phyloP scores from a whole-genome alignment of 768 basidiomycete species.

The Exidia glandulosa region DNA sequence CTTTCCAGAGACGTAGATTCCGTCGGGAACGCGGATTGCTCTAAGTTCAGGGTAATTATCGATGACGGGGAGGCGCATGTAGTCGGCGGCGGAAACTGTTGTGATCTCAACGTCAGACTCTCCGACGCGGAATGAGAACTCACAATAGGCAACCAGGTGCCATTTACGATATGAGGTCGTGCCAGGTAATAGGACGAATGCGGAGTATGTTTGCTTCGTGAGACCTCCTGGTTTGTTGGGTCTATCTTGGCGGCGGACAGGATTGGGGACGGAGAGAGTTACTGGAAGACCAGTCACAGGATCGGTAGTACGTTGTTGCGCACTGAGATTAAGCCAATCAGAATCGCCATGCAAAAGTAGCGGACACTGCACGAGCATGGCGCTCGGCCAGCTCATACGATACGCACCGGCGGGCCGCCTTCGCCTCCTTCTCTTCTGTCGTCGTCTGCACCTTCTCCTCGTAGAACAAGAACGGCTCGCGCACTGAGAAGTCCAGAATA shows the following conservation, averaged over 20 bases:
- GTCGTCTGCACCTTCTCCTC: slow-evolving; percentile 77
- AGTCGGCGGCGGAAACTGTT: slow-evolving; percentile 44
- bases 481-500: not conserved
- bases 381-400: not conserved
- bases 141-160: slow-evolving; percentile 80
- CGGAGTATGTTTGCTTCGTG: slow-evolving; percentile 79
- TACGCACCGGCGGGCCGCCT: slow-evolving; percentile 62
- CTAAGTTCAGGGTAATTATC: slow-evolving; percentile 68
- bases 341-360: slow-evolving; percentile 19
- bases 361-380: slow-evolving; percentile 49
- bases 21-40: slow-evolving; percentile 52
- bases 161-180: slow-evolving; percentile 54
- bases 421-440: slow-evolving; percentile 66
- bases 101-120: not conserved
- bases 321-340: not conserved
- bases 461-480: slow-evolving; percentile 65
- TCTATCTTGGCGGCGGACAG: slow-evolving; percentile 55
- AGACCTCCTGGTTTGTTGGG: slow-evolving; percentile 72
- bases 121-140: slow-evolving; percentile 13
- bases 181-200: slow-evolving; percentile 56
- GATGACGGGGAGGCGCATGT: slow-evolving; percentile 55
- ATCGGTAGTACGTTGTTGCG: not conserved
- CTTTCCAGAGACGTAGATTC: slow-evolving; percentile 66
- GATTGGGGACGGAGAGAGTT: slow-evolving; percentile 36
- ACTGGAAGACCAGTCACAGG: not conserved